Percentiles rank a stretch among this genome's conserved stretches.
phyloP scores from a whole-genome alignment of 768 basidiomycete genomes.

The Mycena haematopus region DNA sequence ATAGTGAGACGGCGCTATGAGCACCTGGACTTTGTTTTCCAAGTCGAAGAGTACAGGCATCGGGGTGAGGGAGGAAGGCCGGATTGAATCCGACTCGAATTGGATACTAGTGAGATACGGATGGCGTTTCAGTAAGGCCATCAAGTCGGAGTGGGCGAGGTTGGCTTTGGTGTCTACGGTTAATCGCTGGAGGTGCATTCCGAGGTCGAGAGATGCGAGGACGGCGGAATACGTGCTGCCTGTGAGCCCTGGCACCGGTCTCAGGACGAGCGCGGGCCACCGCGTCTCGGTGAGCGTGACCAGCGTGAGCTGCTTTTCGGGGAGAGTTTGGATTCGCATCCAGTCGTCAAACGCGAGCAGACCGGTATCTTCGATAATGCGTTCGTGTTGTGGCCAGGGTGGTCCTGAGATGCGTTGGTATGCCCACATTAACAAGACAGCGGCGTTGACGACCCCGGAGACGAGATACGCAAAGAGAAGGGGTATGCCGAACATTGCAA shows the following conservation, averaged over 20 bases:
- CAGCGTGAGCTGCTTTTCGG: slow-evolving; percentile 10
- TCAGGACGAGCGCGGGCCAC: slow-evolving; percentile 3
- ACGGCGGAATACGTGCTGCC: slow-evolving; percentile 12
- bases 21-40: neutral
- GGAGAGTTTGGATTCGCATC: slow-evolving; percentile 25
- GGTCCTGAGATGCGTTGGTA: slow-evolving; percentile 8
- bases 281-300: slow-evolving; percentile 16
- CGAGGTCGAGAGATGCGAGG: slow-evolving; percentile 18
- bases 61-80: slow-evolving; percentile 1
- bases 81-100: neutral
- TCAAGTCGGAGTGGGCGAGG: slow-evolving; percentile 12
- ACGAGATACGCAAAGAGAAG: slow-evolving; percentile 28
- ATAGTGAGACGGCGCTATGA: slow-evolving; percentile 11
- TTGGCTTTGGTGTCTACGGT: neutral
- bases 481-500: slow-evolving; percentile 25
- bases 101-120: neutral
- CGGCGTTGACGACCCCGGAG: slow-evolving; percentile 18
- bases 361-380: slow-evolving; percentile 17
- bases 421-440: slow-evolving; percentile 9
- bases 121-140: slow-evolving; percentile 16
- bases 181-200: neutral
- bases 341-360: slow-evolving; percentile 19
- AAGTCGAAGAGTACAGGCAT: neutral
- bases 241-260: slow-evolving; percentile 1
- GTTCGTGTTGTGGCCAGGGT: slow-evolving; percentile 21